Evolutionary conservation across 1,284 basidiomycete genomes (phyloP), one percentile per base, ranked within the genome.

Genomic region (Cryptococcus maquisensis): DNA sequence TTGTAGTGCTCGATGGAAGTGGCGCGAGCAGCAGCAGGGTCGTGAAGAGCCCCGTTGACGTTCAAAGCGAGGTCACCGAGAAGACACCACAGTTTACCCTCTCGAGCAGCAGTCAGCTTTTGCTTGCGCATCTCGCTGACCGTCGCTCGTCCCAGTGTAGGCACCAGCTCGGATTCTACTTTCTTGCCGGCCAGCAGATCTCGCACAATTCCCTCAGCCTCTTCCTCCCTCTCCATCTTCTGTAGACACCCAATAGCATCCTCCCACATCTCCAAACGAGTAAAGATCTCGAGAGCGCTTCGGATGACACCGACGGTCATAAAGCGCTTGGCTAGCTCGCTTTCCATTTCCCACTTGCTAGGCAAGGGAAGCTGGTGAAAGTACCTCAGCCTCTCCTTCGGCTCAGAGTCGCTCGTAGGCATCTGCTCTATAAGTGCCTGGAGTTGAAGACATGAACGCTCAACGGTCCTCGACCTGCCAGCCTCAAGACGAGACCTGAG

Each of bases 241-340:
- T 86, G 84, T 79, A 86, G 87, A 72, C 93, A 96, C 58, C 82
- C 81, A 24, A 91, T 90, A 8, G 88, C 92, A 60, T 96, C 89
- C 76, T 95, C 93, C 92, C 92, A 97, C 90, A 96, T 92, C 77
- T 97, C 91, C 54, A 95, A 79, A 43, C 88, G 82, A 73, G 90
- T 87, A 71, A 92, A 97, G 55, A 96, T 92, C 72, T 89, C 91
- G 48, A 96, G 78, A 1, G 93, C 91, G 3, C 88, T 90, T 63
- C 86, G 85, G 54, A 88, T 80, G 53, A 94, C 90, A 20, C 94
- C 94, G 50, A 97, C 79, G 18, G 83, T 81, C 56, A 90, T 78
- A 76, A 87, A 92, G 42, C 90, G 83, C 65, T 81, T 76, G 3
- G 90, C 94, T 15, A 97, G 81, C 74, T 97, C 94, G 40, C 82